Evolutionary conservation across 2,329 filamentous ascomycete species (phyloP).

Genomic region (Huntiella decipiens): DNA sequence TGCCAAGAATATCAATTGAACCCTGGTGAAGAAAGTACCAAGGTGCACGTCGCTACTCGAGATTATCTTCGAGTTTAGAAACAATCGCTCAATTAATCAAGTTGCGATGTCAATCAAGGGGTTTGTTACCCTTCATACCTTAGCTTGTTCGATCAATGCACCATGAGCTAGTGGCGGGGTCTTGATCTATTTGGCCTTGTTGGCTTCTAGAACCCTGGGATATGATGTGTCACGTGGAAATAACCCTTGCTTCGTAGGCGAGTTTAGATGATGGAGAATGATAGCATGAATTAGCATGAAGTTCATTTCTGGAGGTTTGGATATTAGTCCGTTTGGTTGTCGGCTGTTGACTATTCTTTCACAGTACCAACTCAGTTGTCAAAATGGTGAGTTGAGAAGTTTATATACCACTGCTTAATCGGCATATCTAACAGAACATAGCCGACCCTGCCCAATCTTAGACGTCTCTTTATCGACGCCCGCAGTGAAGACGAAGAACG

Average conservation of each 20-base stretch:
- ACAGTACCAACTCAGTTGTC: not conserved
- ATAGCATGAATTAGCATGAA: no score
- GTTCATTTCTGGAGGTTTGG: no score
- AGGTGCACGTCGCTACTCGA: no score
- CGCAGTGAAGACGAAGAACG: conserved; percentile 86
- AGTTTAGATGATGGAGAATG: not conserved
- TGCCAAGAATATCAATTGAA: no score
- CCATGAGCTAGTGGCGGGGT: no score
- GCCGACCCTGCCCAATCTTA: conserved; percentile 80
- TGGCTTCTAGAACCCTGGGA: not conserved
- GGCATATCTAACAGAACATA: conserved; percentile 18
- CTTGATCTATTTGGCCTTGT: not conserved
- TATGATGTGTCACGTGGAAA: no score
- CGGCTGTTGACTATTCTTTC: no score
- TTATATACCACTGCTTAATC: not conserved
- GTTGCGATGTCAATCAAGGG: no score
- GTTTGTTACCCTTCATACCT: not conserved
- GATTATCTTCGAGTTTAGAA: no score
- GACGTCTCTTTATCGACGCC: conserved; percentile 86
- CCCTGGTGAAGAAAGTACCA: no score
- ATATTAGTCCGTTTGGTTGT: no score
- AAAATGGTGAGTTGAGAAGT: conserved; percentile 4
- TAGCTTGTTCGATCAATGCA: not conserved
- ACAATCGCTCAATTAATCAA: no score
- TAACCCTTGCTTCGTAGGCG: not conserved